phyloP scores from a whole-genome alignment of 176 grass and related monocot genomes.

The Otatea glauca region DNA sequence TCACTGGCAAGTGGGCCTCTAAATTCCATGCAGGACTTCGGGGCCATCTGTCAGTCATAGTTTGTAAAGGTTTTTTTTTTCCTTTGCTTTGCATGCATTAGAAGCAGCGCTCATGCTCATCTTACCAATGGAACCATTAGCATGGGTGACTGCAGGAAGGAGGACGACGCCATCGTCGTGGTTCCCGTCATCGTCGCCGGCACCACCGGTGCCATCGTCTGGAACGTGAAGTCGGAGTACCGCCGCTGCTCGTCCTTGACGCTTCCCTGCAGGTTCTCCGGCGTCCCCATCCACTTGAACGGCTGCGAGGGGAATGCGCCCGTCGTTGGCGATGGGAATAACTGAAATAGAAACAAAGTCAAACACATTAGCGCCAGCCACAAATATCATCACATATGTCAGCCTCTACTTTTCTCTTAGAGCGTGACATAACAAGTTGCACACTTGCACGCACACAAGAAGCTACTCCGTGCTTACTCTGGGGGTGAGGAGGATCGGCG shows the following conservation, averaged over 20 bases:
- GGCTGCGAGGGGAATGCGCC: conserved; percentile 61
- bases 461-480: conserved; percentile 58
- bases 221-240: conserved; percentile 74
- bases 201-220: conserved; percentile 34
- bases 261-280: conserved; percentile 42
- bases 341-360: conserved; percentile 39
- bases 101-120: not conserved
- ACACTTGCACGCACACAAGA: not conserved
- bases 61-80: conserved; percentile 12
- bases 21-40: not conserved
- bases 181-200: conserved; percentile 1
- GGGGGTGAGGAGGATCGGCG: conserved; percentile 71
- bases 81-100: not conserved
- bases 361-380: not conserved
- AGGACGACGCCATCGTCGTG: not conserved
- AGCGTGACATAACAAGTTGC: not conserved
- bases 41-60: not conserved
- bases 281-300: conserved; percentile 61
- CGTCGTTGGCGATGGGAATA: conserved; percentile 79
- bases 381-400: not conserved
- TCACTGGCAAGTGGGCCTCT: not conserved
- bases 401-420: not conserved
- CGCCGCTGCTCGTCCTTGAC: conserved; percentile 56
- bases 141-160: conserved; percentile 41
- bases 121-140: conserved; percentile 52